These are phyloP conservation scores for Penicillium cosmopolitanum DNA, from an alignment of 495 filamentous ascomycete species.

Conservation along the genomic window DNA sequence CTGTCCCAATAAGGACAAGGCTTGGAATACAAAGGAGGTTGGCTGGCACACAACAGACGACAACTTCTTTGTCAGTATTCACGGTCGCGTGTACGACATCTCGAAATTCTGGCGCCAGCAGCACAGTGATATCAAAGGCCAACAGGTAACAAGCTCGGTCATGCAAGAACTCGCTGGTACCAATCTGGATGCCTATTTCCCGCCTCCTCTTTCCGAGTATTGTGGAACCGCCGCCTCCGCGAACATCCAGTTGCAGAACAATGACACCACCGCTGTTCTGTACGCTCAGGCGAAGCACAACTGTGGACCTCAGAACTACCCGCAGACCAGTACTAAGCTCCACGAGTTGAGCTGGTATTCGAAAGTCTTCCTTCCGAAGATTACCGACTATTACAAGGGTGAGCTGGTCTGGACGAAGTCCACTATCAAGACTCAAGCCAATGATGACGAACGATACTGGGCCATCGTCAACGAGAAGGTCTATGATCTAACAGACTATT, in stretches of 20 bases:
- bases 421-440: conserved; percentile 56
- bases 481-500: conserved; percentile 93
- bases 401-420: conserved; percentile 74
- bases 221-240: conserved; percentile 56
- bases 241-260: conserved; percentile 55
- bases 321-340: conserved; percentile 58
- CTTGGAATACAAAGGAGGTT: conserved; percentile 77
- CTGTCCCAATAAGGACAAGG: conserved; percentile 92
- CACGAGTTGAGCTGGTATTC: conserved; percentile 74
- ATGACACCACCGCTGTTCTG: conserved; percentile 58
- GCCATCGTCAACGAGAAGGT: conserved; percentile 73
- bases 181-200: conserved; percentile 83
- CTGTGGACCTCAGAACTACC: conserved; percentile 61
- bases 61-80: conserved; percentile 88
- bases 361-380: conserved; percentile 72
- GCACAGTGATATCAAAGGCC: conserved; percentile 67
- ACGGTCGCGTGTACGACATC: conserved; percentile 91
- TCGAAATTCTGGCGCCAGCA: conserved; percentile 80
- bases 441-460: conserved; percentile 72
- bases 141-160: conserved; percentile 59
- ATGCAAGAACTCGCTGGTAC: conserved; percentile 81
- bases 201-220: conserved; percentile 72
- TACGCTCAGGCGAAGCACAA: conserved; percentile 61
- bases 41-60: conserved; percentile 66
- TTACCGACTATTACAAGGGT: conserved; percentile 85